Conservation (phyloP, 2,329 filamentous ascomycete species). For the Sporothrix pseudoabietina region DNA sequence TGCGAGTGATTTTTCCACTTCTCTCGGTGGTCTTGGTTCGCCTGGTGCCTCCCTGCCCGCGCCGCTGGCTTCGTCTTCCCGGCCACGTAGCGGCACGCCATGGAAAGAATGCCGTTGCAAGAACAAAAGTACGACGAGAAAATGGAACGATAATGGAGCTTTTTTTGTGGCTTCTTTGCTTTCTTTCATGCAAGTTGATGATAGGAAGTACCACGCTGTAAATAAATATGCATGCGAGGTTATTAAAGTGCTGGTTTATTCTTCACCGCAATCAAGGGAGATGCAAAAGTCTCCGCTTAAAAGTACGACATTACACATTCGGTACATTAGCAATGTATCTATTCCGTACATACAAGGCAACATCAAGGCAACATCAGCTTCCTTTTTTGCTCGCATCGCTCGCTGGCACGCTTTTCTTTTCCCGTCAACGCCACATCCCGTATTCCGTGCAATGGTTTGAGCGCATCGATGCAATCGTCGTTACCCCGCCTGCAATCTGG, state of each 20-base stretch:
- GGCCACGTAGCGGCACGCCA: neutral
- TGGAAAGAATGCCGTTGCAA: neutral
- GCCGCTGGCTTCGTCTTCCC: neutral
- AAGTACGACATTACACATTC: neutral
- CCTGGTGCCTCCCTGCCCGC: neutral
- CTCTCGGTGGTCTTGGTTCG: neutral
- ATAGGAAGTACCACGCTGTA: neutral
- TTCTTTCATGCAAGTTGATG: neutral
- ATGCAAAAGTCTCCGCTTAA: neutral
- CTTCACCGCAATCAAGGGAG: neutral
- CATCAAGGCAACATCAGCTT: neutral
- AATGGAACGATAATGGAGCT: neutral
- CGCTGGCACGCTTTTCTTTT: neutral
- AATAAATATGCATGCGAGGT: neutral
- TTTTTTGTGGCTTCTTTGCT: neutral
- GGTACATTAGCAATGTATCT: neutral
- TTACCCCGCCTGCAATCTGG: neutral
- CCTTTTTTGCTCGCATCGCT: neutral
- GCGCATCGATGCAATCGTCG: neutral
- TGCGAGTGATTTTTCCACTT: neutral
- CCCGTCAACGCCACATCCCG: neutral
- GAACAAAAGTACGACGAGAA: neutral
- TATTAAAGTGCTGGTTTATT: neutral
- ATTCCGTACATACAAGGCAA: too few species aligned
- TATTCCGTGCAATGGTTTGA: neutral